Conservation (phyloP, 2,329 filamentous ascomycete genomes). For the Trichoderma afroharzianum region DNA sequence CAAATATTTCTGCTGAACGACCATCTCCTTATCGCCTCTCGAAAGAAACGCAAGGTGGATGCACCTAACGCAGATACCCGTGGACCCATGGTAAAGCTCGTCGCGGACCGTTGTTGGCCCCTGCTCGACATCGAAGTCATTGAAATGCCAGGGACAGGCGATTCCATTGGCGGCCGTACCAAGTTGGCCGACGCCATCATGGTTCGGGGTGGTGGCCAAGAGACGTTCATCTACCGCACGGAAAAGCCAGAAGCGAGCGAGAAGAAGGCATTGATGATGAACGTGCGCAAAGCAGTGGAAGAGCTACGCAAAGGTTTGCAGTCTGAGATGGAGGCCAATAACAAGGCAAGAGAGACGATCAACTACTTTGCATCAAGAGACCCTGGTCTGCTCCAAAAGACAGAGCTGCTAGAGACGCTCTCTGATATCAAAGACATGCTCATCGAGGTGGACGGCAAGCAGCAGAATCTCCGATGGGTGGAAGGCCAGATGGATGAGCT, state of each 20-base stretch:
- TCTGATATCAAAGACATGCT: slow-evolving; percentile 82
- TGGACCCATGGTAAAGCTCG: slow-evolving; percentile 66
- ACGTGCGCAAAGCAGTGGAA: slow-evolving; percentile 89
- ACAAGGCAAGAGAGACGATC: slow-evolving; percentile 78
- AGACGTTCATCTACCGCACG: slow-evolving; percentile 92
- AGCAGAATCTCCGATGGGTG: slow-evolving; percentile 93
- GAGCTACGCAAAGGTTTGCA: slow-evolving; percentile 82
- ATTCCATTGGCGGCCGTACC: slow-evolving; percentile 51
- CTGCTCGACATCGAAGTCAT: slow-evolving; percentile 89
- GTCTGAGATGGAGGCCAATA: slow-evolving; percentile 81
- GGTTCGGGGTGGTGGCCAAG: slow-evolving; percentile 77
- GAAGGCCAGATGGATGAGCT: slow-evolving; percentile 93
- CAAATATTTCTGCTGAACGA: slow-evolving; percentile 93
- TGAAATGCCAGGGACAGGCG: slow-evolving; percentile 70
- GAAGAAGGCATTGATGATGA: slow-evolving; percentile 77
- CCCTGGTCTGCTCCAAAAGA: slow-evolving; percentile 71
- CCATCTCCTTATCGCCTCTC: slow-evolving; percentile 83
- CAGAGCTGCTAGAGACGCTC: slow-evolving; percentile 72
- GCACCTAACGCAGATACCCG: slow-evolving; percentile 49
- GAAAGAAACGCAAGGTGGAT: slow-evolving; percentile 88
- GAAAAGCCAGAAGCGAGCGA: slow-evolving; percentile 75
- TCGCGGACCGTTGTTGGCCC: slow-evolving; percentile 93
- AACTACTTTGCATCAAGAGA: slow-evolving; percentile 82
- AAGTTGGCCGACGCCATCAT: slow-evolving; percentile 83
- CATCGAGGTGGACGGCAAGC: slow-evolving; percentile 93